Conservation (phyloP, 192 early-diverging fungal species). For the Jimgerdemannia lactiflua region DNA sequence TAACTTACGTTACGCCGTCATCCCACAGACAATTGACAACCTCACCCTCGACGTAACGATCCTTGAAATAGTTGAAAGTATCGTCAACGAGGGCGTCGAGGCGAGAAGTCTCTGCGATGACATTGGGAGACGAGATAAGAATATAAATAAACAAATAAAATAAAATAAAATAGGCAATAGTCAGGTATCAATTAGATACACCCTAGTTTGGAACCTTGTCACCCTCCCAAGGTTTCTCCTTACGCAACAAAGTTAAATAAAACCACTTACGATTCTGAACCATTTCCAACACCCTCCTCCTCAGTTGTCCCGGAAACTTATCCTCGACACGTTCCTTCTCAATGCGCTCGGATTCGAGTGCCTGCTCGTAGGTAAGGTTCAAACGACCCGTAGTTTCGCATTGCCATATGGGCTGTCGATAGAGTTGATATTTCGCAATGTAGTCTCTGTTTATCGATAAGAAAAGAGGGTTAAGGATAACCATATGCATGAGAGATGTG, state of each 20-base stretch:
- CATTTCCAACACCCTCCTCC: conserved; percentile 53
- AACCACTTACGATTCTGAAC: conserved; percentile 73
- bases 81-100: conserved; percentile 62
- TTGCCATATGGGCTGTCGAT: conserved; percentile 72
- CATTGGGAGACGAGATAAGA: neutral
- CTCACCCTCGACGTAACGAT: conserved; percentile 54
- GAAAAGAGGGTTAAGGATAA: neutral
- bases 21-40: conserved; percentile 48
- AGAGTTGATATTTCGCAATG: conserved; percentile 60
- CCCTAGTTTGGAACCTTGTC: conserved; percentile 20
- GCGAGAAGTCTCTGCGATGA: conserved; percentile 43
- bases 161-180: neutral
- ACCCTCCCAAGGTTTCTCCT: conserved; percentile 40
- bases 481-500: neutral
- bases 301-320: conserved; percentile 64
- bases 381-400: conserved; percentile 74
- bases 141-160: neutral
- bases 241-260: conserved; percentile 20
- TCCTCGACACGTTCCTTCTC: conserved; percentile 60
- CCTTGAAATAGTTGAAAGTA: conserved; percentile 54
- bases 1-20: conserved; percentile 26
- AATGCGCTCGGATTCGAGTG: conserved; percentile 69
- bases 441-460: conserved; percentile 57
- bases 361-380: conserved; percentile 78
- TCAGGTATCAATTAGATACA: neutral